Evolutionary conservation across 164 flowering plant genomes (phyloP).

Genomic region (Stephania yunnanensis): DNA sequence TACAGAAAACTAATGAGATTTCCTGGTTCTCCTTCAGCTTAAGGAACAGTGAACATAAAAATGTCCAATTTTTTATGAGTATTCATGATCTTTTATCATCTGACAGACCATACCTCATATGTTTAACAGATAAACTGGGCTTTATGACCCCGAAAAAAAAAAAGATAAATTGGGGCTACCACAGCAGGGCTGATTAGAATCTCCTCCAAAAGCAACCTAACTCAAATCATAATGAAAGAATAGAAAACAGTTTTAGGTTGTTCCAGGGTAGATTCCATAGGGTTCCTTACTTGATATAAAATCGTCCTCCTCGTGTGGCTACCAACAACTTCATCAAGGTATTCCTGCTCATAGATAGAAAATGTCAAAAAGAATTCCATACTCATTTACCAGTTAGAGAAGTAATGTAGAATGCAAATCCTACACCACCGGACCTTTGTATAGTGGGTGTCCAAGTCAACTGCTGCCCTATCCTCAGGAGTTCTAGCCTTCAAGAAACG

Average conservation of each 20-base stretch:
- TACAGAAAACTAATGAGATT: background rate
- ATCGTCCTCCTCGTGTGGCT: constrained; percentile 54
- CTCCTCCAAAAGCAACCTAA: no score
- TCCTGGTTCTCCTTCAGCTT: background rate
- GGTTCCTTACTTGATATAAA: constrained; percentile 58
- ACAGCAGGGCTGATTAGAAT: no score
- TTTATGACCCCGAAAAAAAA: no score
- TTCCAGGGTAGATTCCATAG: background rate
- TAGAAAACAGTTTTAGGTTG: background rate
- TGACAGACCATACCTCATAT: no score
- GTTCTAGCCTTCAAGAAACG: constrained; percentile 85
- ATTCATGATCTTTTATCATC: no score
- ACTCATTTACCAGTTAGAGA: background rate
- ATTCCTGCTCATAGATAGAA: constrained; percentile 56
- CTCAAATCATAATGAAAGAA: background rate
- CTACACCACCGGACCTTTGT: constrained; percentile 40
- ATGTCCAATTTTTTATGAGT: no score
- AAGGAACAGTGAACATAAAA: background rate
- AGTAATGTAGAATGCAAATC: background rate
- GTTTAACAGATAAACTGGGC: no score
- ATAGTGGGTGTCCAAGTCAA: constrained; percentile 94
- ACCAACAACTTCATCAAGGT: constrained; percentile 81
- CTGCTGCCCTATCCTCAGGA: constrained; percentile 91
- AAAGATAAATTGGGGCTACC: no score
- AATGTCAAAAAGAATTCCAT: background rate